These are phyloP conservation scores for Cystobasidiopsis lactophilus DNA, from an alignment of 768 basidiomycete genomes.

Conservation along the genomic window DNA sequence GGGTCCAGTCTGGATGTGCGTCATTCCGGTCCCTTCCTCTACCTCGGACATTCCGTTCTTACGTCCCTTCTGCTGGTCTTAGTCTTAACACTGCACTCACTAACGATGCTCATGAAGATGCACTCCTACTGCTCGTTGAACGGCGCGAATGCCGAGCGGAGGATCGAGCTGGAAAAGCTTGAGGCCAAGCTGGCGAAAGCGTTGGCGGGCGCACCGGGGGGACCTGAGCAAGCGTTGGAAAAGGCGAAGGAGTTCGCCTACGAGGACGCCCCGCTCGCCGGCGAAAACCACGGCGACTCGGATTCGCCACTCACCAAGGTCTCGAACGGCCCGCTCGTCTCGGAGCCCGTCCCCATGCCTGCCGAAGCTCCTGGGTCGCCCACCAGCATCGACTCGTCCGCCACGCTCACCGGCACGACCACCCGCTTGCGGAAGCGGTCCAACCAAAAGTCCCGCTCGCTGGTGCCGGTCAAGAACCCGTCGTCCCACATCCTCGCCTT, in stretches of 20 bases:
- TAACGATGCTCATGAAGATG: conserved; percentile 42
- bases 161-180: conserved; percentile 22
- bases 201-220: conserved; percentile 30
- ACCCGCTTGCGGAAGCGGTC: background rate
- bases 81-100: conserved; percentile 50
- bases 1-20: conserved; percentile 11
- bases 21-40: background rate
- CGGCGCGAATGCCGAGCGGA: conserved; percentile 45
- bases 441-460: background rate
- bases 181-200: conserved; percentile 30
- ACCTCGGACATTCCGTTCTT: background rate
- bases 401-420: conserved; percentile 3
- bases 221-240: background rate
- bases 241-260: background rate
- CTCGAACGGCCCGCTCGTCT: background rate
- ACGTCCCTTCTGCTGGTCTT: too few relatives aligned
- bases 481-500: conserved; percentile 30
- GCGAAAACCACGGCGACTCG: background rate
- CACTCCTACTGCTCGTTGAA: conserved; percentile 83
- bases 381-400: conserved; percentile 1
- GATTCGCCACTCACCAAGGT: background rate
- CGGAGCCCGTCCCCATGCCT: background rate
- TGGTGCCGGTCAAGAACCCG: background rate
- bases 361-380: background rate
- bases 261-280: background rate